phyloP scores from a whole-genome alignment of 257 asterid genomes.

The Nicotiana undulata region DNA sequence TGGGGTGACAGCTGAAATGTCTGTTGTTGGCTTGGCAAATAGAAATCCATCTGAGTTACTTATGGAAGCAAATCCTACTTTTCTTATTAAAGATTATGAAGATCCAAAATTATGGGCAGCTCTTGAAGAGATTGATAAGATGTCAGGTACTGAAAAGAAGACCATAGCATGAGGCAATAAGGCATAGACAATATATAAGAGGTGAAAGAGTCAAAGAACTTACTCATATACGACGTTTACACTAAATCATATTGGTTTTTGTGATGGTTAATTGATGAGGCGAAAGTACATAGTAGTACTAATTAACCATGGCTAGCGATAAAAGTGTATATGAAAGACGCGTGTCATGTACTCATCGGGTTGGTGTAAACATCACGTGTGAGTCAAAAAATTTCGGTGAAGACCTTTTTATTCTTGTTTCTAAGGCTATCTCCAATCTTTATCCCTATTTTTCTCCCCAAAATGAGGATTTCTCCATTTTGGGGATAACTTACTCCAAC shows the following conservation, averaged over 20 bases:
- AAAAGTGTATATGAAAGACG: not conserved
- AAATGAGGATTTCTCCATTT: too few relatives aligned
- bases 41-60: conserved; percentile 60
- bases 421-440: too few relatives aligned
- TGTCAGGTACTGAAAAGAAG: not conserved
- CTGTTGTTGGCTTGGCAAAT: conserved; percentile 69
- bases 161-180: conserved; percentile 9
- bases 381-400: not conserved
- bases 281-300: not conserved
- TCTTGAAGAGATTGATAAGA: conserved; percentile 54
- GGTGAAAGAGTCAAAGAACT: not conserved
- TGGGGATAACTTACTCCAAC: too few relatives aligned
- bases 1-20: conserved; percentile 87
- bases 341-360: not conserved
- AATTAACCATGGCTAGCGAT: not conserved
- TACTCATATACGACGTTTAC: not conserved
- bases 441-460: too few relatives aligned
- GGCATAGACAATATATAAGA: not conserved
- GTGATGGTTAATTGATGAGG: not conserved
- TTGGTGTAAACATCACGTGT: not conserved
- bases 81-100: conserved; percentile 74
- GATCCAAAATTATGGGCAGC: conserved; percentile 76
- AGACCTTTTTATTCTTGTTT: not conserved
- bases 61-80: conserved; percentile 59
- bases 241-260: not conserved